These are phyloP conservation scores for Aspergillus chevalieri DNA, from an alignment of 2,329 filamentous ascomycete genomes.

Conservation along the genomic window DNA sequence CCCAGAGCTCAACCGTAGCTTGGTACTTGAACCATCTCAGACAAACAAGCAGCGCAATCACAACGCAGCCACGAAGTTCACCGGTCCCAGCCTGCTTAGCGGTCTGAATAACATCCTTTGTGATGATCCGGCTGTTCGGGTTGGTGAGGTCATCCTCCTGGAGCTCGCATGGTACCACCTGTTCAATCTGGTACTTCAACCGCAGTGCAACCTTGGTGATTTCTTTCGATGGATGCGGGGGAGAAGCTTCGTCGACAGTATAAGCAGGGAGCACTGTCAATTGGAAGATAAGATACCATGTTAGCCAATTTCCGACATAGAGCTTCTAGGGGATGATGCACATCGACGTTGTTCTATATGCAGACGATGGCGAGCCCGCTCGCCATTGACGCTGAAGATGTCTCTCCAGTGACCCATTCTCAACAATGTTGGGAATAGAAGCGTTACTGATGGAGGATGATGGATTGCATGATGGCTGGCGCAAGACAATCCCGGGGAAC, in stretches of 20 bases:
- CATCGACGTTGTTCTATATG: slow-evolving; percentile 36
- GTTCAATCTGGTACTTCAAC: slow-evolving; percentile 83
- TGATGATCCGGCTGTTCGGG: slow-evolving; percentile 82
- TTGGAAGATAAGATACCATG: neutral
- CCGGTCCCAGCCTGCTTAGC: slow-evolving; percentile 74
- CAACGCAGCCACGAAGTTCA: slow-evolving; percentile 71
- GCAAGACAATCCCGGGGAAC: neutral
- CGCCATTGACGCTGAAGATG: slow-evolving; percentile 24
- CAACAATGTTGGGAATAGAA: neutral
- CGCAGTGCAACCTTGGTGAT: slow-evolving; percentile 87
- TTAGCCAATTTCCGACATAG: slow-evolving; percentile 6
- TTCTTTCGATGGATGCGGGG: slow-evolving; percentile 66
- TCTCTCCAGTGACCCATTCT: slow-evolving; percentile 35
- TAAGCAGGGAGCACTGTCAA: slow-evolving; percentile 39
- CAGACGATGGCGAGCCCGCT: slow-evolving; percentile 24
- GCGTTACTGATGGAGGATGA: neutral
- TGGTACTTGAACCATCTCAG: slow-evolving; percentile 74
- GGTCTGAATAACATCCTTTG: slow-evolving; percentile 67
- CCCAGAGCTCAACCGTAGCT: slow-evolving; percentile 77
- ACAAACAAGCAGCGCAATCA: slow-evolving; percentile 73
- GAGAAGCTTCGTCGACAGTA: slow-evolving; percentile 39
- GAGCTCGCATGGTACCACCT: slow-evolving; percentile 84
- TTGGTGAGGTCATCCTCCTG: slow-evolving; percentile 67
- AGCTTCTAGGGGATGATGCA: slow-evolving; percentile 24
- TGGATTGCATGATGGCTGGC: neutral